Evolutionary conservation across 345 rosid genomes (phyloP).

Genomic region (Dovyalis caffra): DNA sequence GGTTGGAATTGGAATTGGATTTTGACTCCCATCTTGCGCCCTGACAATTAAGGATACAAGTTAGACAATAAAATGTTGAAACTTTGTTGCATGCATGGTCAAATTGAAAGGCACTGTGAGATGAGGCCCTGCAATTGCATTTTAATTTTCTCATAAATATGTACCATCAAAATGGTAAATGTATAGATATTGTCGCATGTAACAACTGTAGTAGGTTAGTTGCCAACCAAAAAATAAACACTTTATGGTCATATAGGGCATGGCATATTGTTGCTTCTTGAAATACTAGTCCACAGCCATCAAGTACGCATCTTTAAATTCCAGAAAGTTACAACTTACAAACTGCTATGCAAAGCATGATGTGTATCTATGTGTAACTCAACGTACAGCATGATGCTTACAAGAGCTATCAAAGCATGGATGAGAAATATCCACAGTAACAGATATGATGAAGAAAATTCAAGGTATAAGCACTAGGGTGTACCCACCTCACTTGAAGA

Average conservation of each 20-base stretch:
- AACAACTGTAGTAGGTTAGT: neutral
- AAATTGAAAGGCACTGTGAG: neutral
- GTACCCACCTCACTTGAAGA: conserved; percentile 28
- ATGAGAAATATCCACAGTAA: neutral
- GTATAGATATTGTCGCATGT: neutral
- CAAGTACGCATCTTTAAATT: neutral
- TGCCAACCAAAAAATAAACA: neutral
- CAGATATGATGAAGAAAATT: neutral
- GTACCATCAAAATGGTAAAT: neutral
- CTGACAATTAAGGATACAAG: conserved; percentile 20
- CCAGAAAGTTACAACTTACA: neutral
- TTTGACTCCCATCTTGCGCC: conserved; percentile 14
- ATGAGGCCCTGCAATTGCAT: neutral
- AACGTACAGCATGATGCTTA: neutral
- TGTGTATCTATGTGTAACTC: neutral
- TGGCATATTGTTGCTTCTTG: neutral
- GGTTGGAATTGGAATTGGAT: conserved; percentile 5
- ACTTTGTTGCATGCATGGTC: neutral
- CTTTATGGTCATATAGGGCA: neutral
- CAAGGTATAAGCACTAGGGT: neutral
- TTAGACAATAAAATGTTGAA: neutral
- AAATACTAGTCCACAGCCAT: neutral
- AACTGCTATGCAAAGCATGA: neutral
- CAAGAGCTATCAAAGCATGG: neutral
- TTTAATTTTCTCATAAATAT: neutral